A percentile compares a stretch with the other conserved stretches of the same genome.
Conservation (phyloP, 352 stramenopile species). For the Phytophthora pistaciae region DNA sequence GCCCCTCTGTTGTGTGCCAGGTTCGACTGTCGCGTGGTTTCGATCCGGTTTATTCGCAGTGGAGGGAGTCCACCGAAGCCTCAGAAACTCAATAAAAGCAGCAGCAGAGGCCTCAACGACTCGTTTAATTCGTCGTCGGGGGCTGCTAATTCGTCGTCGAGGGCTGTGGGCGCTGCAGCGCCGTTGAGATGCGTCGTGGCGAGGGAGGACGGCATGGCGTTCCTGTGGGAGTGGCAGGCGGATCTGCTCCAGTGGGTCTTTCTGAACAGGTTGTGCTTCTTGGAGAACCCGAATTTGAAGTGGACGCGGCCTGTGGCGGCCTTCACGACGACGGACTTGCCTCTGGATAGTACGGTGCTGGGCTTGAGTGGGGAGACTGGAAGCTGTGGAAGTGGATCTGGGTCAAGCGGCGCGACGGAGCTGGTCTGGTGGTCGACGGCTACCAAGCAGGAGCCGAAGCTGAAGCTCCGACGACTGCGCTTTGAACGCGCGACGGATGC, state of each 20-base stretch:
- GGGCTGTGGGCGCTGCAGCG: constrained; percentile 15
- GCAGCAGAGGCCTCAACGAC: constrained; percentile 19
- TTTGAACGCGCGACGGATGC: constrained; percentile 76
- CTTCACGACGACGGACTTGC: constrained; percentile 61
- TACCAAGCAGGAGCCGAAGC: constrained; percentile 62
- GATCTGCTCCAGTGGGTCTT: constrained; percentile 87
- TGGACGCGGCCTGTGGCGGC: constrained; percentile 75
- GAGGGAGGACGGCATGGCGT: constrained; percentile 80
- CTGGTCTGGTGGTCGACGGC: constrained; percentile 85
- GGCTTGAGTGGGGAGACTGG: background rate
- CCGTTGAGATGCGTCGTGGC: constrained; percentile 79
- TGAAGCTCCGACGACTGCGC: constrained; percentile 76
- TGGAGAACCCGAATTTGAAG: constrained; percentile 86
- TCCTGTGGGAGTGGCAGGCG: constrained; percentile 86
- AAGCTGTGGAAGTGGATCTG: constrained; percentile 4
- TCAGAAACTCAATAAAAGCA: constrained; percentile 15
- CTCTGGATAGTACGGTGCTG: constrained; percentile 27
- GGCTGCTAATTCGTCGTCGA: constrained; percentile 9
- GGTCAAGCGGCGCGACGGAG: constrained; percentile 51
- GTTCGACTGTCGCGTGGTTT: constrained; percentile 77
- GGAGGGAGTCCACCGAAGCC: constrained; percentile 7
- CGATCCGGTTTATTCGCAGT: constrained; percentile 66
- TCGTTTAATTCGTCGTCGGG: constrained; percentile 19
- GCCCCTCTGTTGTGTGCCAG: constrained; percentile 73
- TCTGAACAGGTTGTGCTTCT: constrained; percentile 83